Conservation (phyloP, 768 basidiomycete species). For the Hygrophorus russula region DNA sequence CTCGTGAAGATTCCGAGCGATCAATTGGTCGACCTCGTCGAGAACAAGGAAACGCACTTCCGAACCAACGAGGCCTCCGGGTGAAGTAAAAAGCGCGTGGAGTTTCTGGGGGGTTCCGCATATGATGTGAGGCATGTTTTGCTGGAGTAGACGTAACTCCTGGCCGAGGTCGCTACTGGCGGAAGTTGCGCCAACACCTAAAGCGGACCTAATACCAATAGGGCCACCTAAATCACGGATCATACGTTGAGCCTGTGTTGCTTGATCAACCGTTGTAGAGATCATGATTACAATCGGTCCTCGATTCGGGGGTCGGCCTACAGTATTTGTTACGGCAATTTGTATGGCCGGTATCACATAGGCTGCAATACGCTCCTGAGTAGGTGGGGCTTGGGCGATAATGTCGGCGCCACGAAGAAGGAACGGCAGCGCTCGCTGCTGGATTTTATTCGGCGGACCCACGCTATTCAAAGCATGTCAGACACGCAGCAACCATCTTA, state of each 20-base stretch:
- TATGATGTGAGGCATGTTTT: conserved; percentile 90
- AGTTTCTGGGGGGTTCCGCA: conserved; percentile 97
- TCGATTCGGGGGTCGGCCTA: conserved; percentile 44
- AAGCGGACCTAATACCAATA: conserved; percentile 83
- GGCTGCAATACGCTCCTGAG: conserved; percentile 95
- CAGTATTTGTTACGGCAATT: conserved; percentile 57
- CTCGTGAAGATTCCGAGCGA: conserved; percentile 93
- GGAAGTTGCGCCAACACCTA: conserved; percentile 74
- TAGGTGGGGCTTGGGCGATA: conserved; percentile 97
- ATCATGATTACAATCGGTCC: conserved; percentile 89
- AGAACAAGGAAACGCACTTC: conserved; percentile 92
- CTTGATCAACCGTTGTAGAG: conserved; percentile 97
- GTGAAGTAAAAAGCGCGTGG: conserved; percentile 77
- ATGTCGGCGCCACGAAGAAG: conserved; percentile 90
- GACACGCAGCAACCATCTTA: not conserved
- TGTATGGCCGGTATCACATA: conserved; percentile 92
- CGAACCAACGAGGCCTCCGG: conserved; percentile 66
- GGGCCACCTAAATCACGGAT: conserved; percentile 88
- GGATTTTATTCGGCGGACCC: conserved; percentile 98
- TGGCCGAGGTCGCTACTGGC: conserved; percentile 52
- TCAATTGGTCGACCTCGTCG: conserved; percentile 96
- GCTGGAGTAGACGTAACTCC: conserved; percentile 75
- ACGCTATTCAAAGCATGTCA: conserved; percentile 38
- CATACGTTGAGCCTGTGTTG: conserved; percentile 93
- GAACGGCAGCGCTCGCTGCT: conserved; percentile 93